phyloP scores from a whole-genome alignment of 2,329 filamentous ascomycete genomes.

The Stachybotrys echinatus region DNA sequence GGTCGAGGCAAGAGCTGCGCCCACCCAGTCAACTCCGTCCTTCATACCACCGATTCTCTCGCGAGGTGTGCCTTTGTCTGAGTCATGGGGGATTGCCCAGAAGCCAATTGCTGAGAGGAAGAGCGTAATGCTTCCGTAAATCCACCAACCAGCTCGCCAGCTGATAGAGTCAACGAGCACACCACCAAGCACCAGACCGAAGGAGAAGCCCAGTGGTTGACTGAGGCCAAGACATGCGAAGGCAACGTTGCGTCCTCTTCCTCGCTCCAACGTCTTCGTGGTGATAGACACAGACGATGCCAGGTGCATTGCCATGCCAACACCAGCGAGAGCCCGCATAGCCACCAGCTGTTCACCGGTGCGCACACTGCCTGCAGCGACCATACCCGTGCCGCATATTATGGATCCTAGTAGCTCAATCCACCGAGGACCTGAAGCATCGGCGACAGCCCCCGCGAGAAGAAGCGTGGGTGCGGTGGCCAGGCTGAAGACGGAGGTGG shows the following conservation, averaged over 20 bases:
- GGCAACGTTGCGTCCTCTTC: conserved; percentile 30
- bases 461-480: conserved; percentile 30
- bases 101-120: conserved; percentile 18
- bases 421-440: conserved; percentile 25
- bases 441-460: conserved; percentile 31
- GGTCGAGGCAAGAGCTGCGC: conserved; percentile 5
- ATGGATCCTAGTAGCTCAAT: conserved; percentile 28
- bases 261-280: conserved; percentile 20
- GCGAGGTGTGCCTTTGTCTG: conserved; percentile 12
- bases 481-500: conserved; percentile 27
- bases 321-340: conserved; percentile 31
- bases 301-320: conserved; percentile 28
- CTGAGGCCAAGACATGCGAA: conserved; percentile 41
- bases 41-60: not conserved
- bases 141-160: conserved; percentile 36
- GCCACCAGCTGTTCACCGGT: conserved; percentile 28
- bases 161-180: conserved; percentile 33
- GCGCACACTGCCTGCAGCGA: conserved; percentile 23
- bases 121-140: conserved; percentile 7
- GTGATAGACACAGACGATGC: conserved; percentile 30
- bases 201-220: conserved; percentile 36
- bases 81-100: conserved; percentile 26
- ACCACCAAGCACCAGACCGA: conserved; percentile 39
- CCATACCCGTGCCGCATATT: conserved; percentile 19
- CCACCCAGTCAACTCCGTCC: conserved; percentile 7